These are phyloP conservation scores for Cucurbita moschata DNA, from an alignment of 306 rosid species.

Conservation along the genomic window DNA sequence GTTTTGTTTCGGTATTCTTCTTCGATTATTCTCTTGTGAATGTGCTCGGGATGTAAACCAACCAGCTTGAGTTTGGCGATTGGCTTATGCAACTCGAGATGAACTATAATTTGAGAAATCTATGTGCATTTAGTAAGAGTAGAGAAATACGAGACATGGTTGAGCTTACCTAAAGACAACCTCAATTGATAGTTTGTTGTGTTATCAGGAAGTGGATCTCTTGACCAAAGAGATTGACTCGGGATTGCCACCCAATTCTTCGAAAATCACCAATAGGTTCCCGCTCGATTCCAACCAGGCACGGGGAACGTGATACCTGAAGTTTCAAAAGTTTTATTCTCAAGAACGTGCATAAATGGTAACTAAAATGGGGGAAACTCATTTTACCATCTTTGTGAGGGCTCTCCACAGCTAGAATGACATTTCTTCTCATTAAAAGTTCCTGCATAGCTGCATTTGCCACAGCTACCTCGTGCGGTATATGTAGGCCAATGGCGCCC, in stretches of 20 bases:
- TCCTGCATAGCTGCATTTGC: slow-evolving; percentile 64
- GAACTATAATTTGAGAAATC: neutral
- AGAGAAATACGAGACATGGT: slow-evolving; percentile 4
- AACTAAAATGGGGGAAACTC: neutral
- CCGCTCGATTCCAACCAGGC: slow-evolving; percentile 58
- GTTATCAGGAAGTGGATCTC: slow-evolving; percentile 26
- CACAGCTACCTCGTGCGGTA: slow-evolving; percentile 46
- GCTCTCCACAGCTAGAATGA: slow-evolving; percentile 43
- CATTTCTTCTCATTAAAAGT: slow-evolving; percentile 51
- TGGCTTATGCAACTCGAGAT: too few species aligned
- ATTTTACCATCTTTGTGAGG: slow-evolving; percentile 86
- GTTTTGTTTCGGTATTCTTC: neutral
- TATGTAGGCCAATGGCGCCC: slow-evolving; percentile 87
- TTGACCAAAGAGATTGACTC: slow-evolving; percentile 43
- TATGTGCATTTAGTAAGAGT: neutral
- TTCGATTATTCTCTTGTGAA: neutral
- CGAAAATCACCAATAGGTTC: slow-evolving; percentile 64
- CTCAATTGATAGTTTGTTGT: slow-evolving; percentile 20
- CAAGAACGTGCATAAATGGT: neutral
- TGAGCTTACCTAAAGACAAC: slow-evolving; percentile 28
- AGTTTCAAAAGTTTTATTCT: neutral
- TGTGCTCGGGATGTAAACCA: too few species aligned
- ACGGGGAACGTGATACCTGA: slow-evolving; percentile 88
- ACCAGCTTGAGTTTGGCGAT: too few species aligned
- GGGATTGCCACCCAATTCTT: slow-evolving; percentile 87